phyloP scores from a whole-genome alignment of 2,329 filamentous ascomycete species.

The Diaporthe sp. region DNA sequence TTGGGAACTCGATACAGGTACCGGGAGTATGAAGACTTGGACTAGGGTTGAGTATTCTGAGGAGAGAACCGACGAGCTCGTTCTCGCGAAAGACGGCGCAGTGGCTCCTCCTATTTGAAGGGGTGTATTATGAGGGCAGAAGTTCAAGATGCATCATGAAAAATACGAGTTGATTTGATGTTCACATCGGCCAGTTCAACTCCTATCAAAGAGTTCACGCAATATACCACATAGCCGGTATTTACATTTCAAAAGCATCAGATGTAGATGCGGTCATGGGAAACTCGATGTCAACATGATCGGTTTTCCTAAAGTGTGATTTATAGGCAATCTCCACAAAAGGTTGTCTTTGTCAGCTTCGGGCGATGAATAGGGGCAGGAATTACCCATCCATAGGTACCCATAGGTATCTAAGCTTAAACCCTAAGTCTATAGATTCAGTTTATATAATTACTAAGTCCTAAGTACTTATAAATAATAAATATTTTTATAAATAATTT shows the following conservation, averaged over 20 bases:
- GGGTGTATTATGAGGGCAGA: not conserved
- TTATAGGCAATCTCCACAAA: not conserved
- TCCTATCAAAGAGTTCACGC: not conserved
- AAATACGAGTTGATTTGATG: no score
- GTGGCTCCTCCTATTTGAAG: not conserved
- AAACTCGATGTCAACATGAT: no score
- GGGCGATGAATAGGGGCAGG: no score
- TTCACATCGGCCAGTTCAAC: not conserved
- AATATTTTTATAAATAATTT: no score
- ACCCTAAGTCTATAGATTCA: no score
- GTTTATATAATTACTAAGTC: no score
- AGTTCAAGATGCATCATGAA: not conserved
- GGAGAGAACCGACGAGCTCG: slow-evolving; percentile 51
- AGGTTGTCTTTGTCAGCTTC: not conserved
- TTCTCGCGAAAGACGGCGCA: slow-evolving; percentile 48
- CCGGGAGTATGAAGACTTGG: slow-evolving; percentile 48
- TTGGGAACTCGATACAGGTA: slow-evolving; percentile 49
- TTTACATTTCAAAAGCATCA: not conserved
- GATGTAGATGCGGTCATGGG: not conserved
- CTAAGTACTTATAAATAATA: no score
- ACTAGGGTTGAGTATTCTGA: slow-evolving; percentile 50
- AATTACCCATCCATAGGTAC: no score
- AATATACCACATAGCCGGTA: no score
- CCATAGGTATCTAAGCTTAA: no score
- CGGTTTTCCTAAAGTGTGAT: not conserved